These are phyloP conservation scores for Drechslerella dactyloides DNA, from an alignment of 2,329 filamentous ascomycete species.

Conservation along the genomic window DNA sequence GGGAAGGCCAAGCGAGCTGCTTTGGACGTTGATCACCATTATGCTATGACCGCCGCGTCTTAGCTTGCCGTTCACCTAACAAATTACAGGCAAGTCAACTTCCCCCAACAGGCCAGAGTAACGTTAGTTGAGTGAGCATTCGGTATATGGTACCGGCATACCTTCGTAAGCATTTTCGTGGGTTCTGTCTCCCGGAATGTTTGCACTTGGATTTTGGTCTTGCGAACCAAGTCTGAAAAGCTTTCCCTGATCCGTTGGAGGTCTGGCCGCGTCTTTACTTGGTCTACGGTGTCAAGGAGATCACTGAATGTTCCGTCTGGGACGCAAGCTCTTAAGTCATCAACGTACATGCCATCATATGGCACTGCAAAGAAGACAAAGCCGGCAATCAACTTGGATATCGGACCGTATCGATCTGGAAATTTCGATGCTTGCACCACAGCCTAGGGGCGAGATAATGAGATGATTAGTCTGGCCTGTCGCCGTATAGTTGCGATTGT, in stretches of 20 bases:
- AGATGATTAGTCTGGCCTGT: neutral
- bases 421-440: neutral
- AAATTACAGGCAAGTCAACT: too few species aligned
- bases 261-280: too few species aligned
- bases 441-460: neutral
- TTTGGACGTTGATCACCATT: too few species aligned
- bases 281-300: too few species aligned
- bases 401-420: neutral
- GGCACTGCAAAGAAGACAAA: conserved; percentile 1
- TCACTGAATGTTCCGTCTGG: neutral
- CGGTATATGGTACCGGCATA: too few species aligned
- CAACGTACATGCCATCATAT: neutral
- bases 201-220: neutral
- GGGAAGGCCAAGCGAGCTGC: too few species aligned
- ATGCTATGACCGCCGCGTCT: too few species aligned
- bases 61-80: neutral
- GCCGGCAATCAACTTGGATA: neutral
- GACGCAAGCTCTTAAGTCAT: neutral
- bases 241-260: too few species aligned
- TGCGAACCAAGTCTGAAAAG: too few species aligned
- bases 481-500: too few species aligned
- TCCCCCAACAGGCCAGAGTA: too few species aligned
- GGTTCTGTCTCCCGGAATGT: conserved; percentile 1
- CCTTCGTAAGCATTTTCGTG: neutral
- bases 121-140: too few species aligned